A percentile compares a stretch with the other conserved stretches of the same genome.
phyloP scores from a whole-genome alignment of 192 early-diverging fungal genomes.

The Dissophora ornata region DNA sequence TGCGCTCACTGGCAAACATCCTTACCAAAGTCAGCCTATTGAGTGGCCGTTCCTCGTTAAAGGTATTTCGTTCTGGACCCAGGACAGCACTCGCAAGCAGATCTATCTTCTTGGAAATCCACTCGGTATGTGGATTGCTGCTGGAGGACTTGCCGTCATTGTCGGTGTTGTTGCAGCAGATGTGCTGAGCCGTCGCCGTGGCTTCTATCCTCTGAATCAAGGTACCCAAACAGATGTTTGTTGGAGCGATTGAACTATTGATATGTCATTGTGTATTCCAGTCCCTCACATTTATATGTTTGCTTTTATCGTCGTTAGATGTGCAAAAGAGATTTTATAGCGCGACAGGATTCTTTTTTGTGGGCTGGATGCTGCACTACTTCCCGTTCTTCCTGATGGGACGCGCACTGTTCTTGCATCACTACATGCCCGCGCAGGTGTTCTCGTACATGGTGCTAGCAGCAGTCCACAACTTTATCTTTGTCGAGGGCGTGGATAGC shows the following conservation, averaged over 20 bases:
- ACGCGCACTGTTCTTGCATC: conserved; percentile 92
- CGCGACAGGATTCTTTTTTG: conserved; percentile 82
- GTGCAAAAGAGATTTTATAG: conserved; percentile 71
- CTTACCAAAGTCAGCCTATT: conserved; percentile 85
- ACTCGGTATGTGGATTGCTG: conserved; percentile 85
- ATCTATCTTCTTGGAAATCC: conserved; percentile 95
- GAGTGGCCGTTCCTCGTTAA: conserved; percentile 90
- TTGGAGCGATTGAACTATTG: too few relatives aligned
- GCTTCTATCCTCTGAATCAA: conserved; percentile 70
- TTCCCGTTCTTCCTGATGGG: conserved; percentile 94
- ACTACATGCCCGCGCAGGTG: conserved; percentile 91
- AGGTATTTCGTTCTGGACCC: conserved; percentile 95
- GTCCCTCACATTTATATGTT: too few relatives aligned
- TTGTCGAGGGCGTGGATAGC: conserved; percentile 65
- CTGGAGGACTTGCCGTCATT: conserved; percentile 68
- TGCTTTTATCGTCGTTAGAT: too few relatives aligned
- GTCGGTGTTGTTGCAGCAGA: conserved; percentile 74
- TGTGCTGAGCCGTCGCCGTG: conserved; percentile 76
- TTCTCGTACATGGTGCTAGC: conserved; percentile 82
- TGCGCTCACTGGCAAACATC: conserved; percentile 89
- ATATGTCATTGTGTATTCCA: too few relatives aligned
- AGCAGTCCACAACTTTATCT: conserved; percentile 84
- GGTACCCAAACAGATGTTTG: conserved; percentile 48
- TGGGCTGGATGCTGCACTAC: conserved; percentile 90
- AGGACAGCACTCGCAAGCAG: conserved; percentile 75